Evolutionary conservation across 345 rosid genomes (phyloP), one percentile per base, ranked within the genome.

Genomic region (Lepidium aucheri): DNA sequence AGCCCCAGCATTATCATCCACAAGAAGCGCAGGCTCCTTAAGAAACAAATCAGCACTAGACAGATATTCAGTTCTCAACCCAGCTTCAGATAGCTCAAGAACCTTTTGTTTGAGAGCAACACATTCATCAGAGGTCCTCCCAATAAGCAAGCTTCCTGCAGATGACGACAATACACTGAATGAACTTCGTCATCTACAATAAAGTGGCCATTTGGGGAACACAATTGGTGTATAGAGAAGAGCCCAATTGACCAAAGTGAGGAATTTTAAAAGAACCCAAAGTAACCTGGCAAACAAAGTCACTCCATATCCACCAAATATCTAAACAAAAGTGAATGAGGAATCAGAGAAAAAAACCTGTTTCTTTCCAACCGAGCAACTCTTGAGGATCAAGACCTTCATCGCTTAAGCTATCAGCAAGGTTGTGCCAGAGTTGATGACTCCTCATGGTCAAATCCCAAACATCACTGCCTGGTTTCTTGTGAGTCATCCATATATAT

Each of bases 121-220:
- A 35, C 82, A 74, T 71, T 90, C 96, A 56, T 83, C 72, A 55
- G 74, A 72, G 12, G 82, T 82, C 72, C 60, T 82, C 15, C 97
- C 94, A 68, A 93, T 77, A 14, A 90, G 60, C 83, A 93, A 69
- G 76, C 96, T 88, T 67, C 97, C 97, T 92, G 71, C 15, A 71
- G 54, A 52, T 40, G 11, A 60, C n/a, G 70, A 67, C 26, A 53
- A 12, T 53, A 51, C 41, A 41, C 40, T 24, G 7, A 65, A 42
- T 34, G 7, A 60, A 35, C 35, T 11, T 52, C 16, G 35, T 36
- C 13, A 57, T 47, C 40, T 28, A 54, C 11, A 28, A 34, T 22
- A 54, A 24, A 18, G 7, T 8, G 0, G 14, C 7, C 52, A 44
- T 42, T 40, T 12, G 5, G 14, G 8, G 47, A 44, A 35, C 15